phyloP scores from a whole-genome alignment of 2,329 filamentous ascomycete genomes.

The Gnomoniopsis sp. region DNA sequence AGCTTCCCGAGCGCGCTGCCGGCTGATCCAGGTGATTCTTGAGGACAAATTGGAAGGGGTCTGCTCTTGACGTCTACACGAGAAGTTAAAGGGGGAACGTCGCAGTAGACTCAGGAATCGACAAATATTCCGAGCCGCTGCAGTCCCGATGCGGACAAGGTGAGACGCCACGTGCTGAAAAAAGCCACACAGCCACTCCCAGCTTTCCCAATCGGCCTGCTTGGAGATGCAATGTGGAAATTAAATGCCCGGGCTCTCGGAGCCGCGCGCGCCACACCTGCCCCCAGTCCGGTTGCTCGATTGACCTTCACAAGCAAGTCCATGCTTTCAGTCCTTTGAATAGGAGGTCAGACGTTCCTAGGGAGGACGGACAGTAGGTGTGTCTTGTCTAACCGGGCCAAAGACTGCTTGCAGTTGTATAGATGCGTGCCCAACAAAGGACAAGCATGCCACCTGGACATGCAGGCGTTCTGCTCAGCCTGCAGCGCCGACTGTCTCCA shows the following conservation, averaged over 20 bases:
- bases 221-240: background rate
- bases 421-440: too few relatives aligned
- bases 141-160: background rate
- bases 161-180: slow-evolving; percentile 3
- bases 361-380: too few relatives aligned
- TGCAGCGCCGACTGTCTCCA: background rate
- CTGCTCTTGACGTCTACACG: background rate
- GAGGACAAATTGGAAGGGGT: background rate
- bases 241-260: background rate
- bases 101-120: background rate
- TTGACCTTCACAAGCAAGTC: background rate
- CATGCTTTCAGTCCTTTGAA: too few relatives aligned
- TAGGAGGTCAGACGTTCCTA: too few relatives aligned
- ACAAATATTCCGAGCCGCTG: background rate
- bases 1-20: background rate
- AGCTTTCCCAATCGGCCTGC: too few relatives aligned
- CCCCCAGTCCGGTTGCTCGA: background rate
- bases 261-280: background rate
- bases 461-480: too few relatives aligned
- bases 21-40: background rate
- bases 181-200: background rate
- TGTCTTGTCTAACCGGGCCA: too few relatives aligned
- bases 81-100: background rate
- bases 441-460: too few relatives aligned
- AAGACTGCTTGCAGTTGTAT: too few relatives aligned